Base-by-base conservation (phyloP, 805 yeast species). In the Candida sithepensis region DNA sequence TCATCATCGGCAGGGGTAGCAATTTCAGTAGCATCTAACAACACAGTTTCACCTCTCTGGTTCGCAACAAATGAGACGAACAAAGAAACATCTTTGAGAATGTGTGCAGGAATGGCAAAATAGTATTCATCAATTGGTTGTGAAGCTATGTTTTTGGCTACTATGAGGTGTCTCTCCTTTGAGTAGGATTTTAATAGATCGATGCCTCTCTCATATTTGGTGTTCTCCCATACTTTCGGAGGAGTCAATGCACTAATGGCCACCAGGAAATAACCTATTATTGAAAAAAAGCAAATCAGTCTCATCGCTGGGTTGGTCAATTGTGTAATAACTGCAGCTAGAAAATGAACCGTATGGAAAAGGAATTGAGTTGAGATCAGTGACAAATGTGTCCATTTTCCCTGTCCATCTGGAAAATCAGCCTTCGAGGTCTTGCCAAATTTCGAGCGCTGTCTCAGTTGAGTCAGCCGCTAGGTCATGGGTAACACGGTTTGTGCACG, bases 131-230 rank as follows among this genome's bases (percentile, higher is more conserved):
- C 59, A 47, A 70, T 72, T 7, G 94, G 85, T 34, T 66, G 67
- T 3, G 66, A 47, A 21, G 74, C 89, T 33, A 75, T 66, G 69
- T 91, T 92, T 56, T 67, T 76, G 37, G 81, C 73, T 42, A 71
- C 75, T 38, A 89, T 60, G n/a, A 75, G 65, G 49, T 74, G 67
- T 22, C 76, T 71, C 61, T 85, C 95, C 54, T 78, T 79, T 38
- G 81, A 75, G 63, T 84, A 90, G 2, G 90, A 69, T 53, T 78
- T 79, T 26, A 77, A 61, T 43, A 90, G 74, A 58, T 89, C 96
- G 33, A 88, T 58, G 8, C 74, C 63, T 54, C 88, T 80, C 13
- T 68, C 63, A 53, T 78, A 74, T 26, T 79, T 74, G 28, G 68
- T 59, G 64, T 88, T 89, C 58, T 77, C 82, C 82, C 85, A 81